These are phyloP conservation scores for Corymbia citriodora DNA, from an alignment of 441 rosid species.

Conservation along the genomic window DNA sequence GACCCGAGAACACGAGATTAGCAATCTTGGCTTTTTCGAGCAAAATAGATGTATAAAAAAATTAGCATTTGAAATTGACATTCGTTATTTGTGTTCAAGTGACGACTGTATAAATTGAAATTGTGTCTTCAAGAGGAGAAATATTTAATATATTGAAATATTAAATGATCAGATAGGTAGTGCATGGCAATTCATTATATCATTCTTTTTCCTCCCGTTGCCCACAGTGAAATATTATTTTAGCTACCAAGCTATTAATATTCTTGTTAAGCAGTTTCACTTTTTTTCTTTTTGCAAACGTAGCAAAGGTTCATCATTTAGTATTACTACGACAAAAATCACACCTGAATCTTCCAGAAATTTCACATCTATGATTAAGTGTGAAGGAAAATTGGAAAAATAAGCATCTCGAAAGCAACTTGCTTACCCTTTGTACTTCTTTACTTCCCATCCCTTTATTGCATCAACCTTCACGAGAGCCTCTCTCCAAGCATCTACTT, in stretches of 20 bases:
- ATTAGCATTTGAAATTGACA: background rate
- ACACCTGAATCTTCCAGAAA: background rate
- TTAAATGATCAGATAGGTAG: background rate
- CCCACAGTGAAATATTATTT: background rate
- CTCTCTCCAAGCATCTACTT: background rate
- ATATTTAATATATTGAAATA: background rate
- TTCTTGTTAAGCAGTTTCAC: background rate
- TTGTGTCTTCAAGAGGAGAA: background rate
- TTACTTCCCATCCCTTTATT: background rate
- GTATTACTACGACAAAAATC: background rate
- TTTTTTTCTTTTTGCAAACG: background rate
- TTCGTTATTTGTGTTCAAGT: background rate
- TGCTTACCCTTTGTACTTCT: background rate
- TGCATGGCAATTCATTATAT: background rate
- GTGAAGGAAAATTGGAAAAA: background rate
- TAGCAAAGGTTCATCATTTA: background rate
- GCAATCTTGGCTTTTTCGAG: too few relatives aligned
- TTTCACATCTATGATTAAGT: background rate
- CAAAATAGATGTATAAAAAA: background rate
- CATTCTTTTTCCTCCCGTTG: background rate
- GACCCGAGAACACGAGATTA: background rate
- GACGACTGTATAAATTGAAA: background rate
- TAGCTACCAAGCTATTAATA: background rate
- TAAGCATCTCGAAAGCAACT: background rate
- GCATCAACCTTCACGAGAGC: background rate